Evolutionary conservation across 345 rosid species (phyloP).

Genomic region (Acer yangbiense): DNA sequence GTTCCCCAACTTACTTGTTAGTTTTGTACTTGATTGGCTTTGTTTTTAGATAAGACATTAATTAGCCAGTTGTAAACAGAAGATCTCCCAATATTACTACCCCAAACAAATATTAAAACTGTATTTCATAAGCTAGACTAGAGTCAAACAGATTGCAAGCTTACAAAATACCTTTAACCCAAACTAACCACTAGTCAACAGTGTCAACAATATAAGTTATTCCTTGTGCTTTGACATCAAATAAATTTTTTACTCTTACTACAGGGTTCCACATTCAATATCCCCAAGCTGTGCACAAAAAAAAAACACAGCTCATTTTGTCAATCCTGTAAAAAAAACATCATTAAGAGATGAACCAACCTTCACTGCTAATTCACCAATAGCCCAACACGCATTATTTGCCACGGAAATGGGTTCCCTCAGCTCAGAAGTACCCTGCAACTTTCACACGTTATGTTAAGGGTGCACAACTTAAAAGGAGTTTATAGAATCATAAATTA

Average conservation of each 20-base stretch:
- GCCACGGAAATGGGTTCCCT: constrained; percentile 83
- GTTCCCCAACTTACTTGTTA: neutral
- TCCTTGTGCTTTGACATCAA: neutral
- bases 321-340: constrained; percentile 3
- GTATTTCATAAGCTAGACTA: neutral
- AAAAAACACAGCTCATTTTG: neutral
- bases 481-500: constrained; percentile 6
- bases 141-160: neutral
- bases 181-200: neutral
- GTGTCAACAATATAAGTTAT: neutral
- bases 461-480: constrained; percentile 7
- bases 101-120: neutral
- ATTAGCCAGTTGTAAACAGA: neutral
- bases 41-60: neutral
- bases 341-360: constrained; percentile 30
- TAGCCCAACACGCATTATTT: constrained; percentile 98
- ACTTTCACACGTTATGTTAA: constrained; percentile 20
- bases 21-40: neutral
- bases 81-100: neutral
- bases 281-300: neutral
- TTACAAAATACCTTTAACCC: neutral
- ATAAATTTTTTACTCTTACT: neutral
- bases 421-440: constrained; percentile 66
- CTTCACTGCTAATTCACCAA: constrained; percentile 96
- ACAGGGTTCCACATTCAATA: neutral